These are phyloP conservation scores for Candida orba DNA, from an alignment of 805 yeast species.

Conservation along the genomic window DNA sequence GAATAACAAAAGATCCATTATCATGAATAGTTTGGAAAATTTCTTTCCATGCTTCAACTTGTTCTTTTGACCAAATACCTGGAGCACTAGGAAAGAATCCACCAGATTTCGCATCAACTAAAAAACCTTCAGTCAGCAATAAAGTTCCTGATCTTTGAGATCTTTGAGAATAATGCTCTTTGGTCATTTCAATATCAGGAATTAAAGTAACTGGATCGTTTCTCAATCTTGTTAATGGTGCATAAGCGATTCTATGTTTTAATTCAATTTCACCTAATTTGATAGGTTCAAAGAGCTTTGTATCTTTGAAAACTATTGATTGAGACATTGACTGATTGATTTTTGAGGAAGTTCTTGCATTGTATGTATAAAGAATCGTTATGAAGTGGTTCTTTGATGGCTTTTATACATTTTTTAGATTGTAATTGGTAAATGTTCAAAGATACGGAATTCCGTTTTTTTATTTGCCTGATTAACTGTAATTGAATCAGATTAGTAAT, in stretches of 20 bases:
- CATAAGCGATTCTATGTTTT: slow-evolving; percentile 33
- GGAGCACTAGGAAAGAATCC: slow-evolving; percentile 33
- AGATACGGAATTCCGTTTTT: too few species aligned
- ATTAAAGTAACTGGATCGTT: slow-evolving; percentile 25
- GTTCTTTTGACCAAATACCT: slow-evolving; percentile 40
- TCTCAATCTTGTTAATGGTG: slow-evolving; percentile 44
- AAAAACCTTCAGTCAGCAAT: slow-evolving; percentile 50
- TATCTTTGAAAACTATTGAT: not conserved
- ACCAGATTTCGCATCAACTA: slow-evolving; percentile 32
- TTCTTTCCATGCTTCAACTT: slow-evolving; percentile 39
- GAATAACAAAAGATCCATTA: slow-evolving; percentile 34
- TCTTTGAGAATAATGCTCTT: slow-evolving; percentile 46
- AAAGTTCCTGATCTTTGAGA: slow-evolving; percentile 51
- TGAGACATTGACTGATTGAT: too few species aligned
- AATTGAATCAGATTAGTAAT: too few species aligned
- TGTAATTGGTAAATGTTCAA: too few species aligned
- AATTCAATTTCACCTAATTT: slow-evolving; percentile 29
- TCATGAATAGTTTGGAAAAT: slow-evolving; percentile 41
- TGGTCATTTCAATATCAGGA: slow-evolving; percentile 36
- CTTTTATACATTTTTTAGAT: too few species aligned
- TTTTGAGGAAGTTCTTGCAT: too few species aligned
- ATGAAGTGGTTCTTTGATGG: too few species aligned
- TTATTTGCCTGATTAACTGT: too few species aligned
- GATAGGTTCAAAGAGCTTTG: slow-evolving; percentile 31
- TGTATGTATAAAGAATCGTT: too few species aligned